Percentiles rank a stretch among this genome's conserved stretches.
Evolutionary conservation across 345 rosid species (phyloP).

Genomic region (Hypericum androsaemum): DNA sequence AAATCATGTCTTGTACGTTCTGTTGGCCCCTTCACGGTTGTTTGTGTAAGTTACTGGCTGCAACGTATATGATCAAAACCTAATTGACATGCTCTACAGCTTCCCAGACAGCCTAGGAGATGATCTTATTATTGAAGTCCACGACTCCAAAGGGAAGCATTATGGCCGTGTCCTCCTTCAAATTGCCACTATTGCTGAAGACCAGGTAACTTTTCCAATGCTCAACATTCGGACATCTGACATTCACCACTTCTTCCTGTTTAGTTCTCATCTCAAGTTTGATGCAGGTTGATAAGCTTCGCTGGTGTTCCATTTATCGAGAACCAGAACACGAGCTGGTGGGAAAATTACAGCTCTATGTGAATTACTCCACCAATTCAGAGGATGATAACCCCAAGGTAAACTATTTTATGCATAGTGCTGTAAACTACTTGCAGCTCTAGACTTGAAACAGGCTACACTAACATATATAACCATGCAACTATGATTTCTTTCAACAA

Average conservation of each 20-base stretch:
- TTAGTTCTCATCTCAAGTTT: slow-evolving; percentile 3
- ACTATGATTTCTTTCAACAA: too few relatives aligned
- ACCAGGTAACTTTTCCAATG: slow-evolving; percentile 36
- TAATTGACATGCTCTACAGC: slow-evolving; percentile 36
- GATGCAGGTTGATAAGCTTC: slow-evolving; percentile 74
- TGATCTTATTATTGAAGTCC: slow-evolving; percentile 85
- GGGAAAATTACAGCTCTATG: slow-evolving; percentile 77
- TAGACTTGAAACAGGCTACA: too few relatives aligned
- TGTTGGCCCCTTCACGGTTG: slow-evolving; percentile 8
- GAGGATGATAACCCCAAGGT: slow-evolving; percentile 41
- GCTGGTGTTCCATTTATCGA: slow-evolving; percentile 86
- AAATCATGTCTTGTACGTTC: slow-evolving; percentile 81
- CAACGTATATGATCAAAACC: neutral
- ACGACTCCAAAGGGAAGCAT: slow-evolving; percentile 70
- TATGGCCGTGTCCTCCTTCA: slow-evolving; percentile 90
- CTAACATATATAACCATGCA: too few relatives aligned
- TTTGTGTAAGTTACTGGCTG: slow-evolving; percentile 13
- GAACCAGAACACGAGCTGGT: slow-evolving; percentile 92
- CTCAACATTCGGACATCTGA: neutral
- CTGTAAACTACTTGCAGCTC: too few relatives aligned
- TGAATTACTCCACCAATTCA: slow-evolving; percentile 69
- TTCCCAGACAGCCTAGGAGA: slow-evolving; percentile 94
- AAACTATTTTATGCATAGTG: neutral
- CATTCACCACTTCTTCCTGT: neutral
- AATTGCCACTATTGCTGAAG: slow-evolving; percentile 69